Evolutionary conservation across 2,329 filamentous ascomycete species (phyloP).

Genomic region (Diplocarpon mali): DNA sequence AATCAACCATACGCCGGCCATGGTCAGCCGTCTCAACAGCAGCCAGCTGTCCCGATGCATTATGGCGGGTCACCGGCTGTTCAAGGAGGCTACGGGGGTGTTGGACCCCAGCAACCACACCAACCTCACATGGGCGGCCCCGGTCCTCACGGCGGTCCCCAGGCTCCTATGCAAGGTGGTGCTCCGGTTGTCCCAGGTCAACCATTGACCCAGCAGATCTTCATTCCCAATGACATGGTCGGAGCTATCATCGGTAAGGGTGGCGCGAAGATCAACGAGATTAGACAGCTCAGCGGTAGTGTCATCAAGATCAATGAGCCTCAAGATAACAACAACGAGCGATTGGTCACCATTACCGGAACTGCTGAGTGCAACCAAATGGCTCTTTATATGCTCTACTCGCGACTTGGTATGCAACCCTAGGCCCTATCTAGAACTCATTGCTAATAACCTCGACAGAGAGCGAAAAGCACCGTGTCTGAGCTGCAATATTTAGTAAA

Average conservation of each 20-base stretch:
- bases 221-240: constrained; percentile 99
- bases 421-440: neutral
- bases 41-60: constrained; percentile 56
- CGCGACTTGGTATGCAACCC: constrained; percentile 65
- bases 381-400: constrained; percentile 99
- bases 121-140: constrained; percentile 51
- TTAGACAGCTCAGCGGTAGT: constrained; percentile 89
- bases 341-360: constrained; percentile 91
- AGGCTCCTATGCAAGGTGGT: constrained; percentile 57
- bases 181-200: constrained; percentile 56
- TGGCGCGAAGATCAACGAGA: constrained; percentile 98
- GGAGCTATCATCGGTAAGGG: constrained; percentile 98
- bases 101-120: constrained; percentile 68
- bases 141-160: constrained; percentile 56
- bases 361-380: constrained; percentile 98
- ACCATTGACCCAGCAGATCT: constrained; percentile 94
- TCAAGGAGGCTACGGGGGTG: constrained; percentile 59
- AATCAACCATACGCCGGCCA: constrained; percentile 45
- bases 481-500: constrained; percentile 16
- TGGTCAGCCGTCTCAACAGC: constrained; percentile 42
- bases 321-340: constrained; percentile 97
- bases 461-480: constrained; percentile 67
- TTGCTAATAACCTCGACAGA: constrained; percentile 35
- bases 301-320: constrained; percentile 99
- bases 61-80: constrained; percentile 55